Evolutionary conservation across 768 basidiomycete species (phyloP), one percentile per base, ranked within the genome.

Genomic region (Pleurotus eryngii): DNA sequence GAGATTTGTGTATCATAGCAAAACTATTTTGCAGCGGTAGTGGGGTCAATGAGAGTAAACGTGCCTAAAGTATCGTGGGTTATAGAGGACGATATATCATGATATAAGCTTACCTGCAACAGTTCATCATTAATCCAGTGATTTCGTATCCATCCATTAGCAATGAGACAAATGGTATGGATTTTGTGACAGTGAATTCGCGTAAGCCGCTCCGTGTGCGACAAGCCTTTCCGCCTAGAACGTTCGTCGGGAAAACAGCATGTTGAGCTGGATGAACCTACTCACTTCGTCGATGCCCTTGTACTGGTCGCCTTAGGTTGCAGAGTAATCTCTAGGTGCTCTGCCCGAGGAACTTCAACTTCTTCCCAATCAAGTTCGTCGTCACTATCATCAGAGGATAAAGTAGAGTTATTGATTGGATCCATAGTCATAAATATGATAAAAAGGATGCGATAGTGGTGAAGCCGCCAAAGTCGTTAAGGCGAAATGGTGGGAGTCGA

Each of bases 111-210:
- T 66, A 94, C 95, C 65, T 96, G 93, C 26, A 98, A 75, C 9
- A 96, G 73, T 1, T 76, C 72, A 63, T 97, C 91, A 55, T 92
- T 94, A 12, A 92, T 65, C 89, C 90, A 96, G 57, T 74, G 75
- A 66, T 99, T 98, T 40, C 97, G 82, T 18, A 83, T 71, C 46
- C 77, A 71, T 4, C 87, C 90, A 66, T 87, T 92, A 12, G 82
- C 81, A 11, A 98, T 79, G 12, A 97, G 77, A n/a, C 82, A 74
- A 9, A 95, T 72, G 7, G 93, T 91, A 64, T 99, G 97, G 12
- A 93, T 76, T 72, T 96, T 95, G 74, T 98, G 96, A 55, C 84
- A 86, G 57, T 89, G 82, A 46, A 95, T 82, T 35, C 95, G 81
- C 7, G 85, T 68, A 42, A 86, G 74, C 11, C 95, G 83, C 65